Base-by-base conservation (phyloP, 106 monocot species). In the Dendrobium nobile region DNA sequence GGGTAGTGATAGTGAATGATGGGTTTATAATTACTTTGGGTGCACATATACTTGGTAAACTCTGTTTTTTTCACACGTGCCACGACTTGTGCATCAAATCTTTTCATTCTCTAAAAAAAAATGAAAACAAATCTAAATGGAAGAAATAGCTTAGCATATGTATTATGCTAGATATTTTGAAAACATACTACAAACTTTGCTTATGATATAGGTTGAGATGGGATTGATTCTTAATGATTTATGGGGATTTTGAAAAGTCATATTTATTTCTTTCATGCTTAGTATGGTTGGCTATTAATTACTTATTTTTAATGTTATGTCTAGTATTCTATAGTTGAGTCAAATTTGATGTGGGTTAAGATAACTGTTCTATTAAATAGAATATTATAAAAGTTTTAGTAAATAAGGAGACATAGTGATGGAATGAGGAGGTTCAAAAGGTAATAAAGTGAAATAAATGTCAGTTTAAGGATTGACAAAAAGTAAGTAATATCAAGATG, bases 171-270 rank as follows among this genome's bases (percentile, higher is more conserved):
- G 61, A 61, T 22, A 51, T 61, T 22, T 4, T 61, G 61, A n/a
- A 61, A 61, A 61, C 22, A 61, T 61, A 0, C n/a, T 61, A 61
- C 5, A 61, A n/a, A 20, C 8, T 9, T 61, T 61, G 22, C 4
- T 61, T 61, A 61, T n/a, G 61, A n/a, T 61, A 22, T 22, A 61
- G 61, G 61, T 61, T 61, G 22, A 61, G 61, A n/a, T 61, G 61
- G 10, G 4, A 45, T 9, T 56, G 10, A 11, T 11, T 54, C 54
- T 54, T 7, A 61, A 20, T 61, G 20, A 61, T 61, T 61, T 61
- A 11, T 56, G 10, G 13, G 19, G 56, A 56, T 17, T 15, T 56
- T 56, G 19, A 56, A 15, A 17, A 56, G 56, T 15, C 13, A 9
- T 56, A 0, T 56, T 56, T 56, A 56, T 56, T 56, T 56, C 45